Base-by-base conservation (phyloP, 2,329 filamentous ascomycete species). In the Knufia fluminis region DNA sequence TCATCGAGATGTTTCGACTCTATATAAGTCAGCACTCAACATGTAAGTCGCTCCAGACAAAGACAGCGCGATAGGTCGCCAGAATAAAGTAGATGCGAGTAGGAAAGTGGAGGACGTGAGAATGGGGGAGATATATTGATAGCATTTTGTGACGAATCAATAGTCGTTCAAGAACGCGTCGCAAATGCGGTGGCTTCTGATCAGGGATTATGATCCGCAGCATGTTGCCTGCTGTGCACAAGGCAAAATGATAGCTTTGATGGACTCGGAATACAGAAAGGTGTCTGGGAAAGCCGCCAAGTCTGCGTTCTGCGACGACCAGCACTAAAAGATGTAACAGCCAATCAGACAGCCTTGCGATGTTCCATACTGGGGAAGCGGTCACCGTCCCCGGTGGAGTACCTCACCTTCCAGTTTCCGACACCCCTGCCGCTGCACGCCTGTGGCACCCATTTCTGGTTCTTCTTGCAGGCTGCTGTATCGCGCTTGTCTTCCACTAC, bases 71-170 rank as follows among this genome's bases (percentile, higher is more conserved):
- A 8, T 8, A 38, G 7, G 35, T 19, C n/a, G 35, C 35, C 35
- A 38, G 16, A 38, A 38, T n/a, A 38, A 7, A 38, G 35, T 38
- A 38, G 35, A 38, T 38, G 35, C 35, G 16, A 38, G 35, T 38
- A 38, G 8, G 14, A 17, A n/a, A 38, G 8, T n/a, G 7, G 35
- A n/a, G 17, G 16, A 19, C 16, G 35, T 7, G 7, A 7, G 35
- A 38, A n/a, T 7, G 16, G 8, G 16, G 35, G 35, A 38, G n/a
- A 19, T 17, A 38, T 38, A 38, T 38, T 38, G 35, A 38, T 17
- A 38, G 35, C 35, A 8, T 38, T 38, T n/a, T 38, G 6, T 38
- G 35, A 19, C 14, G 17, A 17, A 8, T 38, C 7, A 19, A n/a
- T 7, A 38, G 16, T n/a, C 7, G 6, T 38, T 6, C 16, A 19